A percentile compares a stretch with the other conserved stretches of the same genome.
These are phyloP conservation scores for Spinacia oleracea DNA, from an alignment of 179 eudicot species.

Conservation along the genomic window DNA sequence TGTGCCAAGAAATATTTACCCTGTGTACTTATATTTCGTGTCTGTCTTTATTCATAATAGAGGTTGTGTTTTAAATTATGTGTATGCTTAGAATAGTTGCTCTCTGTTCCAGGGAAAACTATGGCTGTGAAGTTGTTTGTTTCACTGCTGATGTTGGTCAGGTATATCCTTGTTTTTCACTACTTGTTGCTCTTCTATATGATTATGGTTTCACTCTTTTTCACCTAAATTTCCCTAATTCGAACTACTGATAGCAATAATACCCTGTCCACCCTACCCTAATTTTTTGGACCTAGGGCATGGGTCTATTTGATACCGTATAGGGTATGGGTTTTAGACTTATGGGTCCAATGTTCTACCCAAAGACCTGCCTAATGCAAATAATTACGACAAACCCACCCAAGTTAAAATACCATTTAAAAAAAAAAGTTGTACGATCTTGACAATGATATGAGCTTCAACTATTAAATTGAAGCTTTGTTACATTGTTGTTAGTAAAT, in stretches of 20 bases:
- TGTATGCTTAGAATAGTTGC: slow-evolving; percentile 1
- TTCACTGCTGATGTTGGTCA: slow-evolving; percentile 99
- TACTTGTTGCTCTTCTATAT: background rate
- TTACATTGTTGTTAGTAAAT: too few species aligned
- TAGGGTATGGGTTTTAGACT: too few species aligned
- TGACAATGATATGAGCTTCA: too few species aligned
- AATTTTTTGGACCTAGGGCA: too few species aligned
- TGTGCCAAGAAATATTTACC: background rate
- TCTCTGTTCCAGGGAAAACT: slow-evolving; percentile 72
- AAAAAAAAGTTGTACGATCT: too few species aligned
- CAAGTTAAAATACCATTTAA: too few species aligned
- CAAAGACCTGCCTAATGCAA: too few species aligned
- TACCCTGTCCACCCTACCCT: too few species aligned
- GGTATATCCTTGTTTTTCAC: slow-evolving; percentile 42
- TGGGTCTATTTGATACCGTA: too few species aligned
- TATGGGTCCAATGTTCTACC: too few species aligned
- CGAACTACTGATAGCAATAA: background rate
- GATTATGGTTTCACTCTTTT: background rate
- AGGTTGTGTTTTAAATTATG: background rate
- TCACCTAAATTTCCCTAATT: background rate
- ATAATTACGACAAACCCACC: too few species aligned
- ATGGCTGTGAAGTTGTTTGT: slow-evolving; percentile 98
- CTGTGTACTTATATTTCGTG: background rate
- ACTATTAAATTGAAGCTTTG: too few species aligned
- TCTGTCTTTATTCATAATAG: background rate